These are phyloP conservation scores for Acrodontium crateriforme DNA, from an alignment of 2,329 filamentous ascomycete genomes.

Conservation along the genomic window DNA sequence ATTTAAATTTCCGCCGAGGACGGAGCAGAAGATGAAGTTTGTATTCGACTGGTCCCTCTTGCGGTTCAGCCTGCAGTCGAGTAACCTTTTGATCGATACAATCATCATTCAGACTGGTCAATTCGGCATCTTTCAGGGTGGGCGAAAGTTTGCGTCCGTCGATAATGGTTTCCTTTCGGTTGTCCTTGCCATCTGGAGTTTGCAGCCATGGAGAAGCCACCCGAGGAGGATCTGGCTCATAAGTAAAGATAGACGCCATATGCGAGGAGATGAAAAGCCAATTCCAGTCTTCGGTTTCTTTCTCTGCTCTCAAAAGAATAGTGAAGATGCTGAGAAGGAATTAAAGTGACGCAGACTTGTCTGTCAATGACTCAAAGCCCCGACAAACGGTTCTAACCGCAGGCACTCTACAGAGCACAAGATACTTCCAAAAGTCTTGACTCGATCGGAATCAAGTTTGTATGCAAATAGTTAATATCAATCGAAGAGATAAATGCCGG, in stretches of 20 bases:
- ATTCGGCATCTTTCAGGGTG: not conserved
- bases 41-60: slow-evolving; percentile 90
- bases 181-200: slow-evolving; percentile 10
- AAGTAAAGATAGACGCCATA: slow-evolving; percentile 96
- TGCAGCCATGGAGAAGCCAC: slow-evolving; percentile 82
- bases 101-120: not conserved
- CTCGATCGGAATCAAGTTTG: too few species aligned
- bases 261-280: too few species aligned
- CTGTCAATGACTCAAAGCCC: too few species aligned
- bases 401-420: too few species aligned
- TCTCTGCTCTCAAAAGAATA: too few species aligned
- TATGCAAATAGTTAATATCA: too few species aligned
- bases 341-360: too few species aligned
- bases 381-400: too few species aligned
- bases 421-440: too few species aligned
- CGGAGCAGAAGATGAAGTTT: slow-evolving; percentile 83
- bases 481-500: slow-evolving; percentile 35
- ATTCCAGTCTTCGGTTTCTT: too few species aligned
- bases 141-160: not conserved
- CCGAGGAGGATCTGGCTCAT: slow-evolving; percentile 71
- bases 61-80: slow-evolving; percentile 76
- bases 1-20: slow-evolving; percentile 58
- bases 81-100: slow-evolving; percentile 41
- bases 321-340: too few species aligned
- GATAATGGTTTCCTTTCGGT: too few species aligned